A percentile compares a stretch with the other conserved stretches of the same genome.
Evolutionary conservation across 164 flowering plant genomes (phyloP).

Genomic region (Tinospora cordifolia): DNA sequence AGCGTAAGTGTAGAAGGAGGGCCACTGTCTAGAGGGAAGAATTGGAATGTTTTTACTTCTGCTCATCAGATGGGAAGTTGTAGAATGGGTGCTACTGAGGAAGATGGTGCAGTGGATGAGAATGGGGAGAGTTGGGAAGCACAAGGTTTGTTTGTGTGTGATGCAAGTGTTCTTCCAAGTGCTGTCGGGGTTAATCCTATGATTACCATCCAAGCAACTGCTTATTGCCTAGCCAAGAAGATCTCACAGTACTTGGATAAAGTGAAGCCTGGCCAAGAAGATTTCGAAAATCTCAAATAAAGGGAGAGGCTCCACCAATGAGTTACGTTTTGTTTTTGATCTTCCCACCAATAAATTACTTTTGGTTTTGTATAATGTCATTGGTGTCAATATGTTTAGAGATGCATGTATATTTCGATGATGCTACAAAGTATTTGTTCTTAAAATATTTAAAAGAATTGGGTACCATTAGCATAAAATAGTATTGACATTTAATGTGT

Average conservation of each 20-base stretch:
- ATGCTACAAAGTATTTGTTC: too few species aligned
- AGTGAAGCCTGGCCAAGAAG: conserved; percentile 25
- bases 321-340: too few species aligned
- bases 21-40: conserved; percentile 16
- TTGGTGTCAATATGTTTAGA: too few species aligned
- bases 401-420: too few species aligned
- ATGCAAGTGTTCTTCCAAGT: conserved; percentile 36
- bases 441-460: too few species aligned
- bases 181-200: conserved; percentile 44
- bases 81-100: conserved; percentile 32
- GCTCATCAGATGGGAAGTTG: conserved; percentile 49
- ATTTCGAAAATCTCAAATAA: conserved; percentile 15
- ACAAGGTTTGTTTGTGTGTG: conserved; percentile 33
- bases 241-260: conserved; percentile 17
- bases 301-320: too few species aligned
- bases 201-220: conserved; percentile 39
- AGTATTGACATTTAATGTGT: too few species aligned
- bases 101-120: conserved; percentile 36
- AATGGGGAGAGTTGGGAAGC: conserved; percentile 49
- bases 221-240: conserved; percentile 32
- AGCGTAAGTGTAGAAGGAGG: conserved; percentile 21
- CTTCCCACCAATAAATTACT: too few species aligned
- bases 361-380: too few species aligned
- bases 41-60: conserved; percentile 23
- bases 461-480: too few species aligned